Conservation (phyloP, 2,329 filamentous ascomycete genomes). For the Penicillium expansum region DNA sequence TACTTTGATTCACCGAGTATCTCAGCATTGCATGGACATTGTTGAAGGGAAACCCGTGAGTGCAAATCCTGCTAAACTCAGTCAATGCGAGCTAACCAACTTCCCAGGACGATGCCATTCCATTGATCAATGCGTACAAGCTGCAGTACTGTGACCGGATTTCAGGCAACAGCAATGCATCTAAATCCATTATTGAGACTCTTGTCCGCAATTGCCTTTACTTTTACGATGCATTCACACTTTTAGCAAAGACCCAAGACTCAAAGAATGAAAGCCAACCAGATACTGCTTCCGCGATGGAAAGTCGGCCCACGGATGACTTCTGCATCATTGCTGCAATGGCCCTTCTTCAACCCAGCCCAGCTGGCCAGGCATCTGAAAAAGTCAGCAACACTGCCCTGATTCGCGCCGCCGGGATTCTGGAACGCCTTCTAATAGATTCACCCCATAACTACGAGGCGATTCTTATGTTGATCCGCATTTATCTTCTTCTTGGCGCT, state of each 20-base stretch:
- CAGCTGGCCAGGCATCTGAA: constrained; percentile 17
- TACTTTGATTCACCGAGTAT: constrained; percentile 12
- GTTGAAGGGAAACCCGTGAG: constrained; percentile 26
- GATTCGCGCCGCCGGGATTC: constrained; percentile 38
- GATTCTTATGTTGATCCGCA: constrained; percentile 44
- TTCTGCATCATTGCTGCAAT: constrained; percentile 45
- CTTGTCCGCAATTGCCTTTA: constrained; percentile 41
- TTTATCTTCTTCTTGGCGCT: constrained; percentile 46
- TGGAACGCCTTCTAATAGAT: constrained; percentile 41
- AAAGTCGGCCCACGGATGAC: constrained; percentile 46
- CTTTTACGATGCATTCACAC: constrained; percentile 28
- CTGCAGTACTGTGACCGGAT: constrained; percentile 43
- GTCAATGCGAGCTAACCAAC: constrained; percentile 5
- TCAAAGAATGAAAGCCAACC: neutral
- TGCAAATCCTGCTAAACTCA: neutral
- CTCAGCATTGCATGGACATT: constrained; percentile 10
- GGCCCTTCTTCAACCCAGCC: constrained; percentile 37
- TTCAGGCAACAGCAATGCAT: constrained; percentile 28
- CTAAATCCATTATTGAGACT: constrained; percentile 32
- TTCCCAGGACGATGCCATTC: constrained; percentile 25
- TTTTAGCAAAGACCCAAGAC: constrained; percentile 20
- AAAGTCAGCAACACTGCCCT: constrained; percentile 31
- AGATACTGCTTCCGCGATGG: constrained; percentile 36
- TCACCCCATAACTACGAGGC: constrained; percentile 50
- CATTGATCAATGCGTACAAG: constrained; percentile 45